Evolutionary conservation across 2,329 filamentous ascomycete species (phyloP), one percentile per base, ranked within the genome.

Genomic region (Claviceps arundinis): DNA sequence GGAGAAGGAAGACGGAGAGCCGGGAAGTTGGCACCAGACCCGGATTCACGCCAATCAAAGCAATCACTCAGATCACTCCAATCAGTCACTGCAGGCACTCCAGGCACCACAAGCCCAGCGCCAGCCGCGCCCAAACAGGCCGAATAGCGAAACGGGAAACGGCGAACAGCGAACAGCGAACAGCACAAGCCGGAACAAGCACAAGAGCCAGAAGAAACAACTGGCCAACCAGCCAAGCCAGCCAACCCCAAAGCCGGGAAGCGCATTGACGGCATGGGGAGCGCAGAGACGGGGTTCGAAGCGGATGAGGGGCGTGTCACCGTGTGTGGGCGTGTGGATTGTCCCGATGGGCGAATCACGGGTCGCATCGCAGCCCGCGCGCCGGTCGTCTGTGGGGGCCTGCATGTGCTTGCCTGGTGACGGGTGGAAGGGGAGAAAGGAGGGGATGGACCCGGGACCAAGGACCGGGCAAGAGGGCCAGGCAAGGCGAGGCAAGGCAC

Each of bases 371-470:
- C 30, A 34, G 30, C 30, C 30, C 30, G 30, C 30, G 30, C 30
- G 30, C 30, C 30, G 30, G 30, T 34, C 26, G 40, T 5, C 46
- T 48, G 19, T 22, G 16, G 24, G 37, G 24, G 37, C 8, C 38
- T n/a, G 37, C 34, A 37, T 48, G 47, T 17, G 47, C 47, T 30
- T 48, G 22, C 16, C 47, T 48, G 22, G 47, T 7, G 48, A 22
- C 22, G 42, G 49, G 38, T 19, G 49, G 16, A 6, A 22, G 9
- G 19, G 40, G 41, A 43, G 41, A 41, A n/a, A 17, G 47, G 40
- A 34, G 30, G 48, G n/a, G 40, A 50, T 50, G 52, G 49, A 51
- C 52, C 49, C 46, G 42, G 49, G 52, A 50, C 52, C 49, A 54
- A 48, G 52, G 52, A 47, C 37, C 50, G 44, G 45, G 42, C 50